phyloP scores from a whole-genome alignment of 371 early-diverging fungal genomes.

The Zychaea mexicana region DNA sequence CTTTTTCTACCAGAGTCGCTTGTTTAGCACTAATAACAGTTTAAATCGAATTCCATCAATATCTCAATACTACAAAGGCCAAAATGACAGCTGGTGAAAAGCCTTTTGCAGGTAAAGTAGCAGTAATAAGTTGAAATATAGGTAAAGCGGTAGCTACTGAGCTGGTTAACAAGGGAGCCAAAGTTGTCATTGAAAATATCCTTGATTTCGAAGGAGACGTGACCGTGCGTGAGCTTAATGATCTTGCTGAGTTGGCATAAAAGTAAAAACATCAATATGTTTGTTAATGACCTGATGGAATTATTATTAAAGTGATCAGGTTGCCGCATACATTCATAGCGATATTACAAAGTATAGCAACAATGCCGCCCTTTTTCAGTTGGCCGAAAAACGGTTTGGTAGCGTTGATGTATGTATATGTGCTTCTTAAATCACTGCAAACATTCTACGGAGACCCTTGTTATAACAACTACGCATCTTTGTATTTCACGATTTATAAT shows the following conservation, averaged over 20 bases:
- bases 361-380: slow-evolving; percentile 39
- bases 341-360: slow-evolving; percentile 57
- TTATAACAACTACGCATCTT: no score
- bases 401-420: slow-evolving; percentile 25
- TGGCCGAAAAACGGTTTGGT: slow-evolving; percentile 54
- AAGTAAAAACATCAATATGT: not conserved
- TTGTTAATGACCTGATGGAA: no score
- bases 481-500: slow-evolving; percentile 4
- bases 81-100: not conserved
- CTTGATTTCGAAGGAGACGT: slow-evolving; percentile 41
- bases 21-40: no score
- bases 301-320: not conserved
- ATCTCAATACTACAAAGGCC: not conserved
- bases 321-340: slow-evolving; percentile 45
- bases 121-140: slow-evolving; percentile 66
- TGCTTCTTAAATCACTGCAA: not conserved
- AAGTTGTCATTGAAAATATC: slow-evolving; percentile 66
- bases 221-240: slow-evolving; percentile 38
- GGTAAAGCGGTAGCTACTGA: slow-evolving; percentile 58
- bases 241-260: not conserved
- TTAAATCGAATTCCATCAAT: no score
- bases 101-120: not conserved
- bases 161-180: slow-evolving; percentile 54
- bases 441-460: not conserved
- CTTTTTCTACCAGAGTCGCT: not conserved